Evolutionary conservation across 2,329 filamentous ascomycete species (phyloP).

Genomic region (Beauveria medogensis): DNA sequence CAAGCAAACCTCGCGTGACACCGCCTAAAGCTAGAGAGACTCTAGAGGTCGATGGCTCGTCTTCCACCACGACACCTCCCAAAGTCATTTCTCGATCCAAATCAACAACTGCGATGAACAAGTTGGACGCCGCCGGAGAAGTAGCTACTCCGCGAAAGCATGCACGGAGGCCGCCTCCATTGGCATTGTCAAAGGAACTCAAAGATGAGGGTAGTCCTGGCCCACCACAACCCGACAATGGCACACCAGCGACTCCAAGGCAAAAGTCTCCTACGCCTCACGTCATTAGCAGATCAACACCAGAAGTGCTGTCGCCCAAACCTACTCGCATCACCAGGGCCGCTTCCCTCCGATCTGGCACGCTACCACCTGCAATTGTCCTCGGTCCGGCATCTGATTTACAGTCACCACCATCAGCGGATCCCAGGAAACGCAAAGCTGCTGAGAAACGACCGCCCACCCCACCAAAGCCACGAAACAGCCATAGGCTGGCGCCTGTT

Average conservation of each 20-base stretch:
- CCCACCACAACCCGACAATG: background rate
- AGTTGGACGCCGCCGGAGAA: background rate
- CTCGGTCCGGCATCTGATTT: constrained; percentile 16
- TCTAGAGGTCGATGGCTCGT: background rate
- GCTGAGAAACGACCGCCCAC: constrained; percentile 22
- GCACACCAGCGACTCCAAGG: background rate
- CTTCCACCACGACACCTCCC: background rate
- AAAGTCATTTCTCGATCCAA: background rate
- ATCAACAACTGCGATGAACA: background rate
- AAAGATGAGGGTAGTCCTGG: background rate
- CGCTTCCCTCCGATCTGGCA: constrained; percentile 22
- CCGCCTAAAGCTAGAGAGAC: background rate
- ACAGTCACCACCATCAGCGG: constrained; percentile 19
- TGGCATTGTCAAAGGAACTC: background rate
- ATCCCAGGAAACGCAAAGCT: constrained; percentile 22
- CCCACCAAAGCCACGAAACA: constrained; percentile 27
- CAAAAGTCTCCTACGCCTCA: constrained; percentile 15
- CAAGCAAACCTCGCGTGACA: constrained; percentile 7
- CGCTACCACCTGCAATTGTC: constrained; percentile 20
- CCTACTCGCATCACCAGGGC: constrained; percentile 24
- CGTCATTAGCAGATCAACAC: constrained; percentile 13
- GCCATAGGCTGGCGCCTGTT: constrained; percentile 14
- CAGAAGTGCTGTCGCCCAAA: constrained; percentile 24
- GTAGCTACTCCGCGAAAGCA: background rate
- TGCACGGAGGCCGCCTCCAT: background rate